Conservation (phyloP, 2,329 filamentous ascomycete species). For the Podosphaera aphanis region DNA sequence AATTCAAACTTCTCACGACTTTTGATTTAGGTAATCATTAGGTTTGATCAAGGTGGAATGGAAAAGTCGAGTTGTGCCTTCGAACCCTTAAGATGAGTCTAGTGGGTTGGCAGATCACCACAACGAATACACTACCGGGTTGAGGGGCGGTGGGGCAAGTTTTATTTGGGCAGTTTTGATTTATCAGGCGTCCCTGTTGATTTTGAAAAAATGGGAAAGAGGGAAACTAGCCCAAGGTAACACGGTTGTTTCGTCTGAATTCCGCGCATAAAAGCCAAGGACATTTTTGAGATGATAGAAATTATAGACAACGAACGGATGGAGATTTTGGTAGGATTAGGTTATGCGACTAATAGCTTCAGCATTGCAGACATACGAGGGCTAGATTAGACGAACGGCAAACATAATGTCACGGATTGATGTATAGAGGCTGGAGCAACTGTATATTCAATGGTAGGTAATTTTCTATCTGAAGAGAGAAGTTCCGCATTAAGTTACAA, state of each 20-base stretch:
- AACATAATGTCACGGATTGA: no score
- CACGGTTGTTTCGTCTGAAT: constrained; percentile 1
- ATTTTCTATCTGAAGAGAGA: no score
- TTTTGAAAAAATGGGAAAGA: not conserved
- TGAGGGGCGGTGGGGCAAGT: not conserved
- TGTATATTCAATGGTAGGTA: no score
- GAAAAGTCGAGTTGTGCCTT: not conserved
- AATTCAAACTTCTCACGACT: not conserved
- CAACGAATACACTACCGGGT: not conserved
- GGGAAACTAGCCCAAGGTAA: not conserved
- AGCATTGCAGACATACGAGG: not conserved
- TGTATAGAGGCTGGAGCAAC: no score
- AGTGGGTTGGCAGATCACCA: not conserved
- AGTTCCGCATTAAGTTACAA: no score
- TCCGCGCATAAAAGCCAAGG: constrained; percentile 1
- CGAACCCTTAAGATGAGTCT: not conserved
- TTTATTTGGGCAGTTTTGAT: constrained; percentile 1
- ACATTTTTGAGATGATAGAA: not conserved
- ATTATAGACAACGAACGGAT: not conserved
- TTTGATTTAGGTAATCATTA: not conserved
- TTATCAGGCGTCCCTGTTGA: constrained; percentile 1
- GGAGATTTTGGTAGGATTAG: not conserved
- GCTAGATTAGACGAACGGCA: no score
- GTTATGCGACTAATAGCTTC: not conserved
- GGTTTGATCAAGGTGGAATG: not conserved